Conservation (phyloP, 495 filamentous ascomycete species). For the Aspergillus cavernicola region DNA sequence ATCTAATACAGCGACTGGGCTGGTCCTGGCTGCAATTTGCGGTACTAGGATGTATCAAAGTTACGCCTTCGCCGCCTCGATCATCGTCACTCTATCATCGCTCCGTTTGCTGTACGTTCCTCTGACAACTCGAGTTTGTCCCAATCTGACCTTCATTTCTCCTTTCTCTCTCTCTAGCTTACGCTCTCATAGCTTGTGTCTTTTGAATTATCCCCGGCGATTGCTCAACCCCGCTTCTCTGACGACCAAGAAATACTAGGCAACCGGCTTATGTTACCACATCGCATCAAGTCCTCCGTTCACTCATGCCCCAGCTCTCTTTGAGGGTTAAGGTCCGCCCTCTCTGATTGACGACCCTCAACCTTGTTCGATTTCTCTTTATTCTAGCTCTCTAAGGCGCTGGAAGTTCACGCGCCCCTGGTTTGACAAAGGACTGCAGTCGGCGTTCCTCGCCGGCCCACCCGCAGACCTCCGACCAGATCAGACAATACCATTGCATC, state of each 20-base stretch:
- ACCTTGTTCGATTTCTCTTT: not conserved
- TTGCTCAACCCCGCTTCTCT: not conserved
- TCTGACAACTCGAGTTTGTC: too few species aligned
- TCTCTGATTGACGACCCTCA: constrained; percentile 1
- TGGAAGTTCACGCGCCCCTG: not conserved
- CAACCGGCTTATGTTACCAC: constrained; percentile 8
- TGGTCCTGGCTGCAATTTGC: too few species aligned
- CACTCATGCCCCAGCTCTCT: constrained; percentile 12
- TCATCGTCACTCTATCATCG: too few species aligned
- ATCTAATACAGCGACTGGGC: too few species aligned
- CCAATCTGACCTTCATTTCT: not conserved
- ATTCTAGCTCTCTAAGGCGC: not conserved
- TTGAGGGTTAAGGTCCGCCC: constrained; percentile 11
- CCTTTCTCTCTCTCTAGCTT: not conserved
- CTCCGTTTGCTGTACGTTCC: too few species aligned
- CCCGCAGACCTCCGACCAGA: constrained; percentile 9
- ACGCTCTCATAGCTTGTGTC: not conserved
- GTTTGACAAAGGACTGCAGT: not conserved
- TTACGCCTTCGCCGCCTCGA: too few species aligned
- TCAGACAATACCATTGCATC: constrained; percentile 1
- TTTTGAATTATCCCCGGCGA: not conserved
- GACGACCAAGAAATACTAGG: not conserved
- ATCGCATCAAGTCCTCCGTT: constrained; percentile 2
- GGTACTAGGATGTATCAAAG: too few species aligned
- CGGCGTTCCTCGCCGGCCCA: constrained; percentile 9